Evolutionary conservation across 768 basidiomycete genomes (phyloP).

Genomic region (Scleroderma bovista): DNA sequence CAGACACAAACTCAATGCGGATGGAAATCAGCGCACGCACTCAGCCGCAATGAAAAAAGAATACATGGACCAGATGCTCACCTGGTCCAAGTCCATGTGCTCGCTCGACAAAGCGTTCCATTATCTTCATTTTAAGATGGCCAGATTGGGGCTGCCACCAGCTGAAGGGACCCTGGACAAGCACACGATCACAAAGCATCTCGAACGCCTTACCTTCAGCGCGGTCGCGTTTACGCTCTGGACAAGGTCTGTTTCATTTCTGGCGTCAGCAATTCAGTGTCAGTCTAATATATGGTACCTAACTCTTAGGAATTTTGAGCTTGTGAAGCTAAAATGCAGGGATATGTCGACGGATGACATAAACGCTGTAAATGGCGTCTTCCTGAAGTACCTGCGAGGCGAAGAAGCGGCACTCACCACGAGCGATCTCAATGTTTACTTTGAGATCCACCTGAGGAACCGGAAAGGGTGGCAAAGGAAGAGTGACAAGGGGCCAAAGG

Average conservation of each 20-base stretch:
- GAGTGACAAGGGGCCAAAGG: conserved; percentile 20
- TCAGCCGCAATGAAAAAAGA: conserved; percentile 19
- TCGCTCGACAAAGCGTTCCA: not conserved
- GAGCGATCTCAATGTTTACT: conserved; percentile 10
- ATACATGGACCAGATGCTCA: not conserved
- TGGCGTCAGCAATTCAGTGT: not conserved
- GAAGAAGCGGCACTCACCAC: not conserved
- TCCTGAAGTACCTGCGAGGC: conserved; percentile 1
- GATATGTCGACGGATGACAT: conserved; percentile 11
- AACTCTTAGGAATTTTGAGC: conserved; percentile 33
- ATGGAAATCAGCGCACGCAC: conserved; percentile 21
- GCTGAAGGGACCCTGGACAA: not conserved
- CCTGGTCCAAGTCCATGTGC: not conserved
- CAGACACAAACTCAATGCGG: conserved; percentile 15
- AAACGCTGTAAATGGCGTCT: not conserved
- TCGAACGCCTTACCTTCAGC: not conserved
- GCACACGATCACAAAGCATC: not conserved
- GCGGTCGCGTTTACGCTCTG: not conserved
- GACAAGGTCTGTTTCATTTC: no score
- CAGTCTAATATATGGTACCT: not conserved
- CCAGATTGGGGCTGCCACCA: not conserved
- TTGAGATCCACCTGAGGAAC: conserved; percentile 16
- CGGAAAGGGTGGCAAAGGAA: conserved; percentile 23
- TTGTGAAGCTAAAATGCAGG: conserved; percentile 16
- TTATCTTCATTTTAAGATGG: not conserved